Evolutionary conservation across 164 flowering plant species (phyloP).

Genomic region (Stephania yunnanensis): DNA sequence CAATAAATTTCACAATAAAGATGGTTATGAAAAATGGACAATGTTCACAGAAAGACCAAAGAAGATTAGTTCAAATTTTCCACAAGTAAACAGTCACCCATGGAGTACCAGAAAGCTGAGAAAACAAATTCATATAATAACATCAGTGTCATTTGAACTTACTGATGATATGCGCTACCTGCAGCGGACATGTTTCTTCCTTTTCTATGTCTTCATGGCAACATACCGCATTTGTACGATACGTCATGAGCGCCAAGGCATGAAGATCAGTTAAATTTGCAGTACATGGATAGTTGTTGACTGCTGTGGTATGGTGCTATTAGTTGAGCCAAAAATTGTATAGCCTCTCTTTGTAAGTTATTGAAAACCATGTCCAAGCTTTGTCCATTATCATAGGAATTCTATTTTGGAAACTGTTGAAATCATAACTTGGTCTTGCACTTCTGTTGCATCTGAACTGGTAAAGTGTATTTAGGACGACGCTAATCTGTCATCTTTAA

Average conservation of each 20-base stretch:
- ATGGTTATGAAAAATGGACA: not conserved
- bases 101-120: not conserved
- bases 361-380: not conserved
- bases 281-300: not conserved
- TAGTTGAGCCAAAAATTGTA: not conserved
- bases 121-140: not conserved
- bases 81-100: not conserved
- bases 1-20: not conserved
- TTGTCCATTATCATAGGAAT: not conserved
- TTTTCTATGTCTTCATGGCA: not conserved
- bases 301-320: not conserved
- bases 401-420: not conserved
- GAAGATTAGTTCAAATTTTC: not conserved
- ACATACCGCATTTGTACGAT: not conserved
- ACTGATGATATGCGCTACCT: not conserved
- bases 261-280: not conserved
- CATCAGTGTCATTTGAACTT: not conserved
- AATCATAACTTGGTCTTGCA: not conserved
- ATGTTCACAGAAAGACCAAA: not conserved
- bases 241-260: not conserved
- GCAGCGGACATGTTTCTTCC: not conserved
- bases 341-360: not conserved
- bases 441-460: not conserved
- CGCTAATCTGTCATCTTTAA: not conserved
- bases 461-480: not conserved